A percentile compares a stretch with the other conserved stretches of the same genome.
These are phyloP conservation scores for Clonostachys sp. DNA, from an alignment of 2,329 filamentous ascomycete species.

Conservation along the genomic window DNA sequence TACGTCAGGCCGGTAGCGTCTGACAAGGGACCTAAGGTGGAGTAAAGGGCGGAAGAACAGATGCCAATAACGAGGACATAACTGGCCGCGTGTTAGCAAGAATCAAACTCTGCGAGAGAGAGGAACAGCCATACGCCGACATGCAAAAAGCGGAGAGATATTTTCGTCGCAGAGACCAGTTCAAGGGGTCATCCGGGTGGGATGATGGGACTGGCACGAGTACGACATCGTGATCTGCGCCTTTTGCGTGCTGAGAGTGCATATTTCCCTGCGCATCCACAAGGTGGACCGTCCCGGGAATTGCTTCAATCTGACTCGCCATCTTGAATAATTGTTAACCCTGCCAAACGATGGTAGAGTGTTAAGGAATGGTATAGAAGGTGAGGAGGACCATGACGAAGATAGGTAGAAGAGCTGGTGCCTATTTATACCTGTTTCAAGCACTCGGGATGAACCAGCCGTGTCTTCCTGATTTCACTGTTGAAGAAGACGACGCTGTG, in stretches of 20 bases:
- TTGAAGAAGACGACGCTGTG: too few species aligned
- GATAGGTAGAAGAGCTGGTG: too few species aligned
- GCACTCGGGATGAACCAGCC: too few species aligned
- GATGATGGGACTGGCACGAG: constrained; percentile 48
- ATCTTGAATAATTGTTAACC: too few species aligned
- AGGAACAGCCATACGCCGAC: constrained; percentile 14
- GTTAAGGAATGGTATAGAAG: too few species aligned
- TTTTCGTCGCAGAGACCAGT: constrained; percentile 42
- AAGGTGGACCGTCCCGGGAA: constrained; percentile 32
- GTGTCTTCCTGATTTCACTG: too few species aligned
- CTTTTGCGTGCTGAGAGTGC: constrained; percentile 20
- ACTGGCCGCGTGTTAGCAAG: constrained; percentile 7
- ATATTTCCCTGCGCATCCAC: constrained; percentile 28
- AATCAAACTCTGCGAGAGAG: background rate
- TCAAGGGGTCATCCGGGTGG: constrained; percentile 46
- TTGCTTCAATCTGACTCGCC: background rate
- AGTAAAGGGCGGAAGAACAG: constrained; percentile 30
- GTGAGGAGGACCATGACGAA: too few species aligned
- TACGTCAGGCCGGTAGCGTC: constrained; percentile 21
- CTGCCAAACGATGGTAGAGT: too few species aligned
- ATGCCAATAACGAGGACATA: constrained; percentile 33
- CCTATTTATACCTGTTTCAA: too few species aligned
- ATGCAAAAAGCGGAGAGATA: constrained; percentile 16
- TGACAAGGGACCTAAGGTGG: constrained; percentile 26
- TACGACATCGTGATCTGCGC: constrained; percentile 29